These are phyloP conservation scores for Irpex sp. DNA, from an alignment of 1,284 basidiomycete species.

Conservation along the genomic window DNA sequence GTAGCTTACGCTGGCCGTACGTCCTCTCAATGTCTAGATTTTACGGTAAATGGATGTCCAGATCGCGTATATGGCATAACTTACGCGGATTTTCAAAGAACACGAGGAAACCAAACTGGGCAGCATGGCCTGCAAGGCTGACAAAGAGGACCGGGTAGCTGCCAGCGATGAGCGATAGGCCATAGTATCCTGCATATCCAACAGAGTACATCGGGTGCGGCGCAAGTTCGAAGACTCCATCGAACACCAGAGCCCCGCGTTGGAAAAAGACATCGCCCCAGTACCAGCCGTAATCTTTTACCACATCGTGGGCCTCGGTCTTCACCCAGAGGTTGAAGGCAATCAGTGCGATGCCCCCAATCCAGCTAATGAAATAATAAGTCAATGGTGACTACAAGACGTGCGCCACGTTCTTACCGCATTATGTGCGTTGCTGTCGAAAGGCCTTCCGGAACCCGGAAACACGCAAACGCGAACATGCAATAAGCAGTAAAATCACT, in stretches of 20 bases:
- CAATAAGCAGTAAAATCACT: slow-evolving; percentile 96
- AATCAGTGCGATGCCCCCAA: slow-evolving; percentile 82
- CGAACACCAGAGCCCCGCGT: slow-evolving; percentile 88
- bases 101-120: slow-evolving; percentile 95
- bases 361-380: slow-evolving; percentile 57
- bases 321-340: slow-evolving; percentile 99
- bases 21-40: slow-evolving; percentile 84
- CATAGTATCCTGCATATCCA: slow-evolving; percentile 96
- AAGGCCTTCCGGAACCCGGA: slow-evolving; percentile 78
- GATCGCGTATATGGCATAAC: slow-evolving; percentile 25
- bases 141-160: slow-evolving; percentile 93
- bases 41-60: neutral
- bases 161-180: slow-evolving; percentile 85
- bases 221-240: slow-evolving; percentile 94
- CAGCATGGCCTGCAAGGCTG: slow-evolving; percentile 88
- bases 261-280: slow-evolving; percentile 99
- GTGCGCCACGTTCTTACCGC: slow-evolving; percentile 41
- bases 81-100: slow-evolving; percentile 96
- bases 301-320: slow-evolving; percentile 94
- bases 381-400: neutral
- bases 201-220: slow-evolving; percentile 95
- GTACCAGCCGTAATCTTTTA: slow-evolving; percentile 94
- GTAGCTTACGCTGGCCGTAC: slow-evolving; percentile 85
- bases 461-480: slow-evolving; percentile 92
- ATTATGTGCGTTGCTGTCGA: slow-evolving; percentile 74